Conservation (phyloP, 2,329 filamentous ascomycete species). For the Fusarium cicatricum region DNA sequence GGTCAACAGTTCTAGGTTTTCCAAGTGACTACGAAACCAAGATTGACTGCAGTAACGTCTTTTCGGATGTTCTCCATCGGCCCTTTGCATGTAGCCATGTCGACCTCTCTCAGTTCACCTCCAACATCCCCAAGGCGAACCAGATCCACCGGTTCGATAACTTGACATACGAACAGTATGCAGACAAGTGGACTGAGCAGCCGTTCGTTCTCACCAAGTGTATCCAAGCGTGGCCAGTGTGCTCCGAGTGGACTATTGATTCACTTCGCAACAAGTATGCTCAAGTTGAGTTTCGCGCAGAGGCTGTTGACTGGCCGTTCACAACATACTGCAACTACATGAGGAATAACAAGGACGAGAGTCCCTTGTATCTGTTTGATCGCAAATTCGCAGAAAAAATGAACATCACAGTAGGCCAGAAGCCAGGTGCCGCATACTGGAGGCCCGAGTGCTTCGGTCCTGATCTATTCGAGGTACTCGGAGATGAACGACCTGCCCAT, state of each 20-base stretch:
- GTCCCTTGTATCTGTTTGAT: slow-evolving; percentile 92
- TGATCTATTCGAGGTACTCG: slow-evolving; percentile 84
- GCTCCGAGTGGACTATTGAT: slow-evolving; percentile 76
- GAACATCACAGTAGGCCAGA: slow-evolving; percentile 67
- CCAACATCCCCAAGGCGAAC: slow-evolving; percentile 76
- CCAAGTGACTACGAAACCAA: slow-evolving; percentile 57
- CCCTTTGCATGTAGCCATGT: slow-evolving; percentile 91
- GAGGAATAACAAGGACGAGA: slow-evolving; percentile 81
- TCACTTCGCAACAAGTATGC: slow-evolving; percentile 70
- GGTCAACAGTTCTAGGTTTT: slow-evolving; percentile 75
- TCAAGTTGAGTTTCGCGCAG: slow-evolving; percentile 79
- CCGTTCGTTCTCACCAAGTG: slow-evolving; percentile 89
- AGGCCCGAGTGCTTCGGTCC: slow-evolving; percentile 84
- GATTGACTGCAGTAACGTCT: slow-evolving; percentile 80
- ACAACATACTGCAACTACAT: slow-evolving; percentile 85
- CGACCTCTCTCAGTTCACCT: slow-evolving; percentile 69
- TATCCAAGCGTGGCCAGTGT: slow-evolving; percentile 83
- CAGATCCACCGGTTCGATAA: slow-evolving; percentile 74
- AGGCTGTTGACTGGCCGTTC: slow-evolving; percentile 92
- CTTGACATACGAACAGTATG: slow-evolving; percentile 77
- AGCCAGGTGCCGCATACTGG: slow-evolving; percentile 71
- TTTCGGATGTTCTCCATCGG: slow-evolving; percentile 88
- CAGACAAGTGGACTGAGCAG: slow-evolving; percentile 75
- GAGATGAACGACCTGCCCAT: slow-evolving; percentile 80
- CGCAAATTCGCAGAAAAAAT: slow-evolving; percentile 88